Evolutionary conservation across 345 rosid genomes (phyloP).

Genomic region (Mercurialis annua): DNA sequence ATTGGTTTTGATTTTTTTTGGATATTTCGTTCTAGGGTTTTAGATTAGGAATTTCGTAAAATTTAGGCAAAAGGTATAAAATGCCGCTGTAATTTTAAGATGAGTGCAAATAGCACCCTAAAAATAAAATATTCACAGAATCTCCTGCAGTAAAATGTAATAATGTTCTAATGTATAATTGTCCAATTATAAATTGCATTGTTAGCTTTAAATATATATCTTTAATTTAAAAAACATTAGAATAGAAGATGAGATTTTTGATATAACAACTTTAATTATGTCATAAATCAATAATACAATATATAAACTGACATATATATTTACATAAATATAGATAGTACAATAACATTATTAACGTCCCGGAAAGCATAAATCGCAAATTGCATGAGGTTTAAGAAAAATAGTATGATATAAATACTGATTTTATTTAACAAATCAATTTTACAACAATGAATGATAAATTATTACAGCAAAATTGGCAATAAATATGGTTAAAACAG

Average conservation of each 20-base stretch:
- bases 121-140: too few species aligned
- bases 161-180: background rate
- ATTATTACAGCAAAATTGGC: background rate
- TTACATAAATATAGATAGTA: too few species aligned
- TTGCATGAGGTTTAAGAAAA: too few species aligned
- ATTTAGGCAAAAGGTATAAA: too few species aligned
- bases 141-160: background rate
- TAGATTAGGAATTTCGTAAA: background rate
- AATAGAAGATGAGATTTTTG: too few species aligned
- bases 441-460: slow-evolving; percentile 2
- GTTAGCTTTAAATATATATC: background rate
- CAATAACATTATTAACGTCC: too few species aligned
- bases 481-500: background rate
- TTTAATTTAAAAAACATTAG: background rate
- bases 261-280: too few species aligned
- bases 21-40: background rate
- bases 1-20: background rate
- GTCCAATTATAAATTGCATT: background rate
- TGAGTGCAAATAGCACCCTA: too few species aligned
- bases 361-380: too few species aligned
- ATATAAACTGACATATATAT: too few species aligned
- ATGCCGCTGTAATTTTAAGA: too few species aligned
- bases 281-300: background rate
- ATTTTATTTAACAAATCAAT: background rate
- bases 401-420: too few species aligned